Evolutionary conservation across 768 basidiomycete species (phyloP), one percentile per base, ranked within the genome.

Genomic region (Coprinopsis sp.): DNA sequence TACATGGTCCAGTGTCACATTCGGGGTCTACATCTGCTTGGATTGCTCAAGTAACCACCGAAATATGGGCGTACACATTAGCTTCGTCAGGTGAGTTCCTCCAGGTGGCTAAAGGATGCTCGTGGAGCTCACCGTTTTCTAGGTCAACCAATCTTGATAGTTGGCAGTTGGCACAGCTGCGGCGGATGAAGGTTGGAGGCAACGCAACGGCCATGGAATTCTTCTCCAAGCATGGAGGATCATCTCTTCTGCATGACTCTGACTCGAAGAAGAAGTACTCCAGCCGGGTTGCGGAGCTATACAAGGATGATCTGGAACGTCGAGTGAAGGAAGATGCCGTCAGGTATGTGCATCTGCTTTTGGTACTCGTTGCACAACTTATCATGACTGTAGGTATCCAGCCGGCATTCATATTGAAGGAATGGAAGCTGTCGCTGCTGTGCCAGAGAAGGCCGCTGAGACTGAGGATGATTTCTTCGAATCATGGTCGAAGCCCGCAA

Each of bases 61-160:
- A 44, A 97, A 95, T 64, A 84, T 97, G 82, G 96, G 96, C 57
- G 95, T 98, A 19, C 96, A 99, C 63, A 93, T 99, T 65, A 89
- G 83, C 52, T 99, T 99, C 58, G 95, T 99, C 33, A 74, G 94
- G 91, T 93, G 84, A 65, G 8, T 36, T 41, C 11, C 23, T 28
- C 16, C 19, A 34, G 38, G 16, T 16, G 23, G 33, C 23, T 37
- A 18, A 46, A 14, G 6, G 13, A 22, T 25, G 24, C 27, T 22
- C 24, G 13, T 12, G 31, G 30, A 25, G 13, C 6, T n/a, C 1
- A 39, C 18, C 31, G n/a, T 3, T 18, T 39, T 33, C 38, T 64
- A 94, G 94, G 53, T 98, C 95, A 21, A 97, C 94, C 46, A 97
- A 93, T 67, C 81, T 98, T 36, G 96, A 99, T 65, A 82, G 79